These are phyloP conservation scores for Salvia rosmarinus DNA, from an alignment of 257 asterid genomes.

Conservation along the genomic window DNA sequence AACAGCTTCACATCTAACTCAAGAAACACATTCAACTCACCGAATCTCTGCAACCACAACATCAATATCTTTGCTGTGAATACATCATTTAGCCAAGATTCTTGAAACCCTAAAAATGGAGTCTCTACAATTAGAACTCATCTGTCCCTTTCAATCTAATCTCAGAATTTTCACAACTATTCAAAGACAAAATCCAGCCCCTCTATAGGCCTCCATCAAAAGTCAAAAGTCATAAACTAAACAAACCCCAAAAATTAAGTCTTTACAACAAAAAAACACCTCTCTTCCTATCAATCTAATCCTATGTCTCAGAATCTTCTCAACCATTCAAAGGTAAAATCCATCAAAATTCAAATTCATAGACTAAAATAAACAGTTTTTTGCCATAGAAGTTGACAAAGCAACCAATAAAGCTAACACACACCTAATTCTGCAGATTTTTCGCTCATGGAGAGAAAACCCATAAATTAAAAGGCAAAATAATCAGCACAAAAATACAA, in stretches of 20 bases:
- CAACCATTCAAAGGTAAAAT: too few relatives aligned
- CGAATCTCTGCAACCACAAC: slow-evolving; percentile 27
- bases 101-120: slow-evolving; percentile 24
- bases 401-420: not conserved
- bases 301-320: too few relatives aligned
- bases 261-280: too few relatives aligned
- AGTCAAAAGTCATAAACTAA: not conserved
- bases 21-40: slow-evolving; percentile 31
- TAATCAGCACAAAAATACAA: slow-evolving; percentile 13
- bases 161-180: not conserved
- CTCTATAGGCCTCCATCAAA: slow-evolving; percentile 1
- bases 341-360: slow-evolving; percentile 11
- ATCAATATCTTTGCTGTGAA: slow-evolving; percentile 1
- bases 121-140: not conserved
- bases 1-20: slow-evolving; percentile 1
- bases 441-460: not conserved
- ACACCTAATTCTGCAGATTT: slow-evolving; percentile 11
- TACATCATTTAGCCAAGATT: slow-evolving; percentile 10
- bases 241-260: too few relatives aligned
- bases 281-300: too few relatives aligned
- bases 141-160: not conserved
- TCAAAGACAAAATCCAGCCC: slow-evolving; percentile 16
- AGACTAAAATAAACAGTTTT: not conserved
- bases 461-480: slow-evolving; percentile 13
- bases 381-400: slow-evolving; percentile 1